These are phyloP conservation scores for Neurospora sp. DNA, from an alignment of 495 filamentous ascomycete genomes.

Conservation along the genomic window DNA sequence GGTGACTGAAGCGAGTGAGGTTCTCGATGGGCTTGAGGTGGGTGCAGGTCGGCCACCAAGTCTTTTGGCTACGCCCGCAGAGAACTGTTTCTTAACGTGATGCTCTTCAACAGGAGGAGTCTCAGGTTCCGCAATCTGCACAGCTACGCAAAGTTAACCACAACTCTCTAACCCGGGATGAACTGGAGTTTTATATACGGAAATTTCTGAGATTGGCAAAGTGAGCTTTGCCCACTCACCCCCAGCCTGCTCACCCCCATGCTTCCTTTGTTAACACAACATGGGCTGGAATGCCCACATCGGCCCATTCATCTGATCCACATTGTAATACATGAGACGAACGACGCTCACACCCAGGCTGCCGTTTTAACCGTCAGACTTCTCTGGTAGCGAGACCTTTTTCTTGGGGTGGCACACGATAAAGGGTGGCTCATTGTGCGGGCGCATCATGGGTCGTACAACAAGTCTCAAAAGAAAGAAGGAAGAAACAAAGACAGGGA, in stretches of 20 bases:
- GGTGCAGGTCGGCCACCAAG: slow-evolving; percentile 31
- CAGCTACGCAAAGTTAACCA: slow-evolving; percentile 26
- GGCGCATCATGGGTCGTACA: background rate
- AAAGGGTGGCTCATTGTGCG: background rate
- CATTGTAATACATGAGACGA: background rate
- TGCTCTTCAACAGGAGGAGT: slow-evolving; percentile 24
- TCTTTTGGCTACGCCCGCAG: slow-evolving; percentile 28
- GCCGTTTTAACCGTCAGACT: background rate
- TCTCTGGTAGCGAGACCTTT: background rate
- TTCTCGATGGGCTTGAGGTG: slow-evolving; percentile 23
- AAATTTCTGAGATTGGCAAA: background rate
- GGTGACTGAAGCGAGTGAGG: slow-evolving; percentile 26
- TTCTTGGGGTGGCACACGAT: background rate
- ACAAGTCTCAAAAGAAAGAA: background rate
- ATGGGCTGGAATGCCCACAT: background rate
- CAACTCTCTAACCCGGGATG: background rate
- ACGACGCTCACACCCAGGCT: background rate
- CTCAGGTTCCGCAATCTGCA: slow-evolving; percentile 39
- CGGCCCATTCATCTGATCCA: background rate
- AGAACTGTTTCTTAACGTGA: slow-evolving; percentile 33
- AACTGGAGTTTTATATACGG: background rate
- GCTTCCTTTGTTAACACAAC: background rate
- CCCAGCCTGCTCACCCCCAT: background rate
- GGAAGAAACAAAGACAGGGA: background rate
- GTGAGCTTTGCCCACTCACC: slow-evolving; percentile 3